Base-by-base conservation (phyloP, 345 rosid species). In the Capsella bursapastoris region DNA sequence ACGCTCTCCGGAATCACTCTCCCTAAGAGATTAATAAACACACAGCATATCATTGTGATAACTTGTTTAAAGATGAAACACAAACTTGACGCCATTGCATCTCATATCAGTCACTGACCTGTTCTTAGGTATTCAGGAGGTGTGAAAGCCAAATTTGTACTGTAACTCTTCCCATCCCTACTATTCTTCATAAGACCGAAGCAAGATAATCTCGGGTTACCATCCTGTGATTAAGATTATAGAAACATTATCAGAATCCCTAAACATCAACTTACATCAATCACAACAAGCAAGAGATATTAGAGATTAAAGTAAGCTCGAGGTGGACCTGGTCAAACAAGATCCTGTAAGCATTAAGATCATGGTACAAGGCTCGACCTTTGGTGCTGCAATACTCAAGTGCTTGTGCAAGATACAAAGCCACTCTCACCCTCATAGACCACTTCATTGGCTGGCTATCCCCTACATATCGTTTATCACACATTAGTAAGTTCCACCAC, bases 101-200 rank as follows among this genome's bases (percentile, higher is more conserved):
- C 35, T 28, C 28, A 76, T 38, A 41, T 59, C 15, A 60, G 68
- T 60, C 6, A 59, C 82, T 74, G 73, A 89, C 97, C 97, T 22
- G 95, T 91, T 73, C 95, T 86, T 80, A 91, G 74, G 80, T 91
- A 91, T 69, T 91, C 97, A 8, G 97, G 97, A 44, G 97, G 97
- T 55, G 97, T 89, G 71, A 91, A 91, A 70, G 97, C 97, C 86
- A 91, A 83, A 78, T 91, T 91, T 10, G 97, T 91, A 72, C 97
- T 91, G 64, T 91, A 91, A 74, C 97, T 91, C 82, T 89, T 91
- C 55, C 97, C 97, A 80, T 91, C 97, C 68, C 97, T 85, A 75
- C 97, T 91, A 73, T 91, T 91, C 85, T 91, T 91, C 95, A 89
- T 91, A 35, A 91, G 88, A 62, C 97, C 97, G 45, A 91, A 91